Conservation (phyloP, 169 alveolate species). For the Haemoproteus tartakovskyi region DNA sequence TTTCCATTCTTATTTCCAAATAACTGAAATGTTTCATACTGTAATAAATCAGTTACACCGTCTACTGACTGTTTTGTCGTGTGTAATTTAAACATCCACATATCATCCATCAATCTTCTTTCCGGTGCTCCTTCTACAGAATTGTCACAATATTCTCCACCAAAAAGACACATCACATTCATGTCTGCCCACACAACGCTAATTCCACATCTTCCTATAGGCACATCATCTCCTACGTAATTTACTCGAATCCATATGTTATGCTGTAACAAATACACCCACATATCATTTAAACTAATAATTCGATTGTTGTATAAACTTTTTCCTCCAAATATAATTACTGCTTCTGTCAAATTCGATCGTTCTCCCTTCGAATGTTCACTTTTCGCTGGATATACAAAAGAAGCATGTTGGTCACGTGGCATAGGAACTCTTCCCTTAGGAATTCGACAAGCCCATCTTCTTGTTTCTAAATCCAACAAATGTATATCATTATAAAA, state of each 20-base stretch:
- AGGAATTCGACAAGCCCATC: slow-evolving; percentile 69
- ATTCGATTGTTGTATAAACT: slow-evolving; percentile 69
- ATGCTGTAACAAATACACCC: slow-evolving; percentile 81
- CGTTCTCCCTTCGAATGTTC: slow-evolving; percentile 76
- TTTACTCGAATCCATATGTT: slow-evolving; percentile 85
- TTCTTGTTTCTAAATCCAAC: slow-evolving; percentile 81
- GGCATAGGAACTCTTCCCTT: slow-evolving; percentile 82
- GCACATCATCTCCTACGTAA: slow-evolving; percentile 74
- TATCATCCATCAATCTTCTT: slow-evolving; percentile 80
- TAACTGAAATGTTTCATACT: no score
- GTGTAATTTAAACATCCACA: slow-evolving; percentile 79
- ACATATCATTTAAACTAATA: slow-evolving; percentile 85
- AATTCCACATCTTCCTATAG: slow-evolving; percentile 87
- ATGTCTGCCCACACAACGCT: slow-evolving; percentile 86
- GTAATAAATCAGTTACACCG: neutral
- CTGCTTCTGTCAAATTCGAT: slow-evolving; percentile 61
- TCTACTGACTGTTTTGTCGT: neutral
- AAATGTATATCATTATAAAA: slow-evolving; percentile 82
- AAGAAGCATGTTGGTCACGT: slow-evolving; percentile 84
- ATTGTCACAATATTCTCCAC: slow-evolving; percentile 81
- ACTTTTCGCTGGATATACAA: slow-evolving; percentile 83
- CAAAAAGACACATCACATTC: slow-evolving; percentile 81
- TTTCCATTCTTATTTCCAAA: no score
- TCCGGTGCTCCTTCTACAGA: slow-evolving; percentile 70
- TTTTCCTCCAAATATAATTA: slow-evolving; percentile 56